Conservation (phyloP, 495 filamentous ascomycete species). For the Penicillium crystallinum region DNA sequence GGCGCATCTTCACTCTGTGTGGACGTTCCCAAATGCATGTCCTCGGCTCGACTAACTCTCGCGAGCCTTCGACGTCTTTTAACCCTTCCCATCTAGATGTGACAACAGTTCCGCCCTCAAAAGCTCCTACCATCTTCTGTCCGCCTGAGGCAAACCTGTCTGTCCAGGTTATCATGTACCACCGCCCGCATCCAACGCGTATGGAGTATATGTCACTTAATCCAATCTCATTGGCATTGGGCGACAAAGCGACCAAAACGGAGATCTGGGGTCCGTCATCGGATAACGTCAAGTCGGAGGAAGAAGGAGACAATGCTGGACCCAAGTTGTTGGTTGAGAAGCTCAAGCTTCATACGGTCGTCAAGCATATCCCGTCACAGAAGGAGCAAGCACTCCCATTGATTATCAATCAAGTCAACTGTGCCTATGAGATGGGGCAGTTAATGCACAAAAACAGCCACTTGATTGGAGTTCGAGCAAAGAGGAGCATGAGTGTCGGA, state of each 20-base stretch:
- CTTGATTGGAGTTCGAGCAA: constrained; percentile 70
- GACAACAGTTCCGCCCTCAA: constrained; percentile 50
- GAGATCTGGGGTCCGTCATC: constrained; percentile 23
- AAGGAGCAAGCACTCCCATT: constrained; percentile 76
- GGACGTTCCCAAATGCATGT: constrained; percentile 79
- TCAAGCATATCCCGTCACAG: constrained; percentile 65
- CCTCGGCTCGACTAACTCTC: constrained; percentile 70
- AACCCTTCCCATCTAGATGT: constrained; percentile 69
- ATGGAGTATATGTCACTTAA: constrained; percentile 97
- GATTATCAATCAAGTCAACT: constrained; percentile 94
- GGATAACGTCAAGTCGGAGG: constrained; percentile 37
- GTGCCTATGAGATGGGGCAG: constrained; percentile 80
- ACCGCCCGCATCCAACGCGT: constrained; percentile 73
- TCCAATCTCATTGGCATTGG: constrained; percentile 83
- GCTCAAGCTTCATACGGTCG: constrained; percentile 78
- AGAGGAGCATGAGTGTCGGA: constrained; percentile 83
- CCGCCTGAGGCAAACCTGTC: constrained; percentile 53
- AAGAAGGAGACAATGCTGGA: constrained; percentile 60
- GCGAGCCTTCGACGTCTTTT: constrained; percentile 43
- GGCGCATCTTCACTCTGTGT: constrained; percentile 77
- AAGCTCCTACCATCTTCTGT: constrained; percentile 68
- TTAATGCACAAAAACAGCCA: constrained; percentile 83
- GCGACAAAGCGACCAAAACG: constrained; percentile 55
- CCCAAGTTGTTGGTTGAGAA: constrained; percentile 74
- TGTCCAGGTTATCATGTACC: constrained; percentile 84